Evolutionary conservation across 1,284 basidiomycete species (phyloP).

Genomic region (Bondarzewia mesenterica): DNA sequence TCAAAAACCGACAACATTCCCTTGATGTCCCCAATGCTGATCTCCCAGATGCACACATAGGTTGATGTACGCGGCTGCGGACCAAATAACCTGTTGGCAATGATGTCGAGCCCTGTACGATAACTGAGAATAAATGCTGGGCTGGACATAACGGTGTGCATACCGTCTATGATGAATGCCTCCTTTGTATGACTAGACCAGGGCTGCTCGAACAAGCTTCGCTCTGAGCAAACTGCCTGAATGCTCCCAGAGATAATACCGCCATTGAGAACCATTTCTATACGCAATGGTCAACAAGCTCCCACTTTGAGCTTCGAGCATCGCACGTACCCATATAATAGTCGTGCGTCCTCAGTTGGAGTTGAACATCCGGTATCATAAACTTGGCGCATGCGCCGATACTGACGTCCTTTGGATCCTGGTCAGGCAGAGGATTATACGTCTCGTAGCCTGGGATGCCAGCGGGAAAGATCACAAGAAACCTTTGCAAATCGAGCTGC

Average conservation of each 20-base stretch:
- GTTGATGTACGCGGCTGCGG: conserved; percentile 77
- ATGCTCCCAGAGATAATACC: conserved; percentile 51
- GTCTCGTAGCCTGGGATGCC: conserved; percentile 67
- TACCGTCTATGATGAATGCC: conserved; percentile 59
- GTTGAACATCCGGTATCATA: conserved; percentile 58
- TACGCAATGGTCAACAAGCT: conserved; percentile 5
- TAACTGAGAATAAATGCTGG: not conserved
- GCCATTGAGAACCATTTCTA: conserved; percentile 76
- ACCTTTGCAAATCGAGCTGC: conserved; percentile 44
- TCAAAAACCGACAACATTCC: conserved; percentile 52
- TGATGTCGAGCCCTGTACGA: conserved; percentile 64
- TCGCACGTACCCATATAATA: conserved; percentile 72
- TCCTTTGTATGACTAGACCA: conserved; percentile 23
- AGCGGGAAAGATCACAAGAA: conserved; percentile 60
- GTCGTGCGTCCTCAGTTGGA: conserved; percentile 75
- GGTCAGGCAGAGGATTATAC: conserved; percentile 17
- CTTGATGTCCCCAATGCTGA: conserved; percentile 57
- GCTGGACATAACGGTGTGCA: conserved; percentile 8
- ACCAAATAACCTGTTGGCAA: conserved; percentile 81
- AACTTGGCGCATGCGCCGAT: conserved; percentile 52
- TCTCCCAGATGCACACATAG: conserved; percentile 89
- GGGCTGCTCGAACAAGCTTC: conserved; percentile 26
- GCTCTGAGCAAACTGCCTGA: conserved; percentile 39
- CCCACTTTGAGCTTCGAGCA: not conserved
- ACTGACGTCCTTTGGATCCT: conserved; percentile 20